Evolutionary conservation across 805 yeast species (phyloP).

Genomic region (Starmera pachycereana): DNA sequence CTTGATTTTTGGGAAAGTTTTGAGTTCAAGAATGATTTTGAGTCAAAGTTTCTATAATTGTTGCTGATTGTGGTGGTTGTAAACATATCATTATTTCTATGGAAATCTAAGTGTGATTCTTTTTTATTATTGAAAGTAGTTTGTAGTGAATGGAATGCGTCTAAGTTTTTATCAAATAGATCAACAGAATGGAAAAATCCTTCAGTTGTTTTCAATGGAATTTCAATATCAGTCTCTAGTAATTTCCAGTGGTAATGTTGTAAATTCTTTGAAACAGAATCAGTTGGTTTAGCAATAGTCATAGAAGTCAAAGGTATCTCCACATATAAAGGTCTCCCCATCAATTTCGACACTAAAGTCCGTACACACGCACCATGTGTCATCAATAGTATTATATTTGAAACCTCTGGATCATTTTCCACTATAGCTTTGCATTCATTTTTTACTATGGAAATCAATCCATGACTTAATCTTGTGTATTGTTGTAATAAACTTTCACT

Average conservation of each 20-base stretch:
- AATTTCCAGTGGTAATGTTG: conserved; percentile 13
- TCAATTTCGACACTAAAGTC: conserved; percentile 26
- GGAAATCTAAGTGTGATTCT: background rate
- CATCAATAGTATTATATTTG: conserved; percentile 24
- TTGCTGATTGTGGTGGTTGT: conserved; percentile 6
- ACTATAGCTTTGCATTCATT: conserved; percentile 18
- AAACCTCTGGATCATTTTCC: conserved; percentile 14
- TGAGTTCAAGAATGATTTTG: conserved; percentile 14
- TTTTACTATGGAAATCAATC: conserved; percentile 23
- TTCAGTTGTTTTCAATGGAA: background rate
- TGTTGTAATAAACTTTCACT: conserved; percentile 29
- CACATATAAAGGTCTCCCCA: conserved; percentile 26
- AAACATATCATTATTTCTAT: background rate
- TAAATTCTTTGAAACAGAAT: background rate
- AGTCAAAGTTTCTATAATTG: conserved; percentile 10
- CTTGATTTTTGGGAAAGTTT: conserved; percentile 1
- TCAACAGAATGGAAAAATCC: conserved; percentile 8
- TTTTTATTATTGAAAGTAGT: conserved; percentile 10
- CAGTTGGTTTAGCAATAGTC: conserved; percentile 13
- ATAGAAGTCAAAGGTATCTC: conserved; percentile 30
- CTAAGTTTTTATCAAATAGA: conserved; percentile 7
- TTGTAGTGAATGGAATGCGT: conserved; percentile 17
- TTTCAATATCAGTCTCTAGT: conserved; percentile 17
- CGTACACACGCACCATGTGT: conserved; percentile 36
- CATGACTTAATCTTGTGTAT: conserved; percentile 24